Percentiles rank a stretch among this genome's conserved stretches.
Evolutionary conservation across 371 early-diverging fungal genomes (phyloP).

Genomic region (Mortierella sp.): DNA sequence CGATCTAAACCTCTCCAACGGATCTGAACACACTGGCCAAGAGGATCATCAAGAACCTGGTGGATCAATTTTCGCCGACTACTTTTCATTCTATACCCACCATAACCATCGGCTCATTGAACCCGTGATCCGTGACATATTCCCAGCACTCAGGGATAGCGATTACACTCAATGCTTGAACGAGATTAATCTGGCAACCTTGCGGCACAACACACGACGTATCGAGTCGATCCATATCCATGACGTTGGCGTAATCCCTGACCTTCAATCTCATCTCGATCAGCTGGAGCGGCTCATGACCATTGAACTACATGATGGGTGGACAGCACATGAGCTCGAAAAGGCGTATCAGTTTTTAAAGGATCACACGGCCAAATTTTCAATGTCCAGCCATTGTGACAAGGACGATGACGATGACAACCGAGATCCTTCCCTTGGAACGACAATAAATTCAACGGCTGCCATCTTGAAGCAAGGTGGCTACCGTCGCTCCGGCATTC

Average conservation of each 20-base stretch:
- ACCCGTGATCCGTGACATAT: slow-evolving; percentile 21
- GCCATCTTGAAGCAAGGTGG: background rate
- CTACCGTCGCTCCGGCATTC: slow-evolving; percentile 16
- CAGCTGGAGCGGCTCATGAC: slow-evolving; percentile 15
- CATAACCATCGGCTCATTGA: slow-evolving; percentile 28
- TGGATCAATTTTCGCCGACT: slow-evolving; percentile 34
- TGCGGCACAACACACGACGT: slow-evolving; percentile 23
- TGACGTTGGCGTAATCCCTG: slow-evolving; percentile 9
- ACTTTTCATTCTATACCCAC: slow-evolving; percentile 35
- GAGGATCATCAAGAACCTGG: too few species aligned
- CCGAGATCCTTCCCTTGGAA: background rate
- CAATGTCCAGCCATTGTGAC: background rate
- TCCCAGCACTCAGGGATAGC: too few species aligned
- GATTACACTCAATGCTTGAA: slow-evolving; percentile 18
- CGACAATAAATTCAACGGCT: background rate
- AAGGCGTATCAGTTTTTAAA: slow-evolving; percentile 24
- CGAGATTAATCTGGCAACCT: slow-evolving; percentile 27
- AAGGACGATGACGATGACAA: background rate
- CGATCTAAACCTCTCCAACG: too few species aligned
- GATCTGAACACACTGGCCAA: too few species aligned
- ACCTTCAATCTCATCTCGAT: slow-evolving; percentile 6
- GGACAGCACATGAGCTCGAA: slow-evolving; percentile 21
- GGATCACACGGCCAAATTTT: slow-evolving; percentile 19
- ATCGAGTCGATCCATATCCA: slow-evolving; percentile 30
- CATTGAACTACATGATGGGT: slow-evolving; percentile 29